Conservation (phyloP, 176 grass and related monocot species). For the Carex parvula region DNA sequence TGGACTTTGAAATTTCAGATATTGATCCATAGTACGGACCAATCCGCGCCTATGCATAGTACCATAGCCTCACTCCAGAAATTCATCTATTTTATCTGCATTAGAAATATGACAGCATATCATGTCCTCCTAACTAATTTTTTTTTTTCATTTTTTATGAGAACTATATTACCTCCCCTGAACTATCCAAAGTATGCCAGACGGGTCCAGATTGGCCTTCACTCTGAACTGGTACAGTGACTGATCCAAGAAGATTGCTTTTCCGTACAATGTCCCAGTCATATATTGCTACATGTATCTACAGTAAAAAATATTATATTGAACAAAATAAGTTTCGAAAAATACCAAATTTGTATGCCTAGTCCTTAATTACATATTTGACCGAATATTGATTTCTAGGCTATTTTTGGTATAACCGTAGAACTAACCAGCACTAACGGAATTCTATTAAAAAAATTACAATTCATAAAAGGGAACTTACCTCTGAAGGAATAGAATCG, state of each 20-base stretch:
- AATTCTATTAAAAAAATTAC: slow-evolving; percentile 16
- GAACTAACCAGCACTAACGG: neutral
- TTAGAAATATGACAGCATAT: neutral
- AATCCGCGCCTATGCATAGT: too few species aligned
- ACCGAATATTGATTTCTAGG: neutral
- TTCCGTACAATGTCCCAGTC: slow-evolving; percentile 99
- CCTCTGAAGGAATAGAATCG: slow-evolving; percentile 86
- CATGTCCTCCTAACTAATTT: neutral
- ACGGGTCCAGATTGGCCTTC: slow-evolving; percentile 55
- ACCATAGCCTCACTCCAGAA: neutral
- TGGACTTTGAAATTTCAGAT: too few species aligned
- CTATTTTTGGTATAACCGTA: neutral
- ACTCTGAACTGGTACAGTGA: slow-evolving; percentile 61
- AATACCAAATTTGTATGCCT: neutral
- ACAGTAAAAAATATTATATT: slow-evolving; percentile 13
- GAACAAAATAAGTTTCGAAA: neutral
- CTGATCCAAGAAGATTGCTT: slow-evolving; percentile 92
- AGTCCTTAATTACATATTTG: neutral
- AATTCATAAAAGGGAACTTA: slow-evolving; percentile 30
- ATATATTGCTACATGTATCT: slow-evolving; percentile 96
- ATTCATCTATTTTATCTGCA: neutral
- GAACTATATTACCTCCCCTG: slow-evolving; percentile 63
- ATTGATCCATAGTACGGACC: too few species aligned
- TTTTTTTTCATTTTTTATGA: neutral
- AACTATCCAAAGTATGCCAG: slow-evolving; percentile 77